Conservation (phyloP, 345 rosid species). For the Populus davidiana region DNA sequence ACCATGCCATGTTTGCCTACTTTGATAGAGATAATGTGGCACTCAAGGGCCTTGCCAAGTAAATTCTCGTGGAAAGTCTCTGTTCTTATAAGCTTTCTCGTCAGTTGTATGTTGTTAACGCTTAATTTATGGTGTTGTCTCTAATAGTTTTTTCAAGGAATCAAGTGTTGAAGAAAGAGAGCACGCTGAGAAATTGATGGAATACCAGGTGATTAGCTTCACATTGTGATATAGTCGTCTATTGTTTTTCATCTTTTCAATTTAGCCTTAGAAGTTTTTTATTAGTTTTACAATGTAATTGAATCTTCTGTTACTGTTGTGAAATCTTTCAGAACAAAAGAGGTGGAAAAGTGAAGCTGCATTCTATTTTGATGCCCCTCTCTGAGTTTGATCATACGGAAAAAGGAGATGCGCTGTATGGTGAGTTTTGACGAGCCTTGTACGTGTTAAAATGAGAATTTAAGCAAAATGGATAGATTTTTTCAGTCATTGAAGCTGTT, state of each 20-base stretch:
- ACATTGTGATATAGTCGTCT: not conserved
- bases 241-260: not conserved
- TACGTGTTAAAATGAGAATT: not conserved
- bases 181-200: slow-evolving; percentile 36
- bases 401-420: slow-evolving; percentile 31
- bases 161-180: slow-evolving; percentile 31
- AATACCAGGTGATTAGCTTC: slow-evolving; percentile 26
- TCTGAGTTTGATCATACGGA: slow-evolving; percentile 30
- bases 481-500: not conserved
- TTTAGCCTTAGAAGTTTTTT: not conserved
- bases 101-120: not conserved
- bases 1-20: slow-evolving; percentile 36
- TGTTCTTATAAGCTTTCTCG: not conserved
- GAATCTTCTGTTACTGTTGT: not conserved
- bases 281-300: not conserved
- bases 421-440: slow-evolving; percentile 9
- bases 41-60: slow-evolving; percentile 35
- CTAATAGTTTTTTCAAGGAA: slow-evolving; percentile 30
- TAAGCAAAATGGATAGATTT: not conserved
- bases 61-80: not conserved
- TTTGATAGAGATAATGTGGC: slow-evolving; percentile 36
- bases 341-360: slow-evolving; percentile 38
- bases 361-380: slow-evolving; percentile 25
- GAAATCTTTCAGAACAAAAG: slow-evolving; percentile 28
- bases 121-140: not conserved